Percentiles rank a stretch among this genome's conserved stretches.
These are phyloP conservation scores for Diospyros lotus DNA, from an alignment of 148 eudicot species.

Conservation along the genomic window DNA sequence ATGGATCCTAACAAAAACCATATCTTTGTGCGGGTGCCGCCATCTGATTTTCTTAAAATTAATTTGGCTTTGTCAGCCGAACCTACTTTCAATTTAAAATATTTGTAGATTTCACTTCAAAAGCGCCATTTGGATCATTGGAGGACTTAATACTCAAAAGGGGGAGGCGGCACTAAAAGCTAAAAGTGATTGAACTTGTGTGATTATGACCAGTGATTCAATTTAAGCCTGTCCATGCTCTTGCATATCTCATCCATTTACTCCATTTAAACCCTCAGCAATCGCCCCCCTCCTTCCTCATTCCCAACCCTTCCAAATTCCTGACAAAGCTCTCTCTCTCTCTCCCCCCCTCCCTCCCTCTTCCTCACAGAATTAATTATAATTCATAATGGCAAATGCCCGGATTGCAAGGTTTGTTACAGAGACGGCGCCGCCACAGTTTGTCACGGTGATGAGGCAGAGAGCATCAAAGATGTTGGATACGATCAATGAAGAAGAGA, in stretches of 20 bases:
- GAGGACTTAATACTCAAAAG: neutral
- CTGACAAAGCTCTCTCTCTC: neutral
- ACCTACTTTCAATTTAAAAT: no score
- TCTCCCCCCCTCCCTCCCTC: neutral
- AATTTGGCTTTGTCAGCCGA: no score
- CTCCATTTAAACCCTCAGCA: no score
- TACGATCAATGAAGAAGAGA: constrained; percentile 35
- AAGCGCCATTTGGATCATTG: no score
- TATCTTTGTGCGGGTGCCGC: no score
- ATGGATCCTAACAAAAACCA: no score
- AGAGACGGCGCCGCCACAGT: constrained; percentile 37
- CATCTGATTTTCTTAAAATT: no score
- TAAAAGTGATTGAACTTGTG: constrained; percentile 16
- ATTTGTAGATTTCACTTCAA: no score
- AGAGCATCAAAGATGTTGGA: constrained; percentile 30
- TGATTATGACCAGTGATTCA: constrained; percentile 9
- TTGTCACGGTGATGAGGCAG: constrained; percentile 35
- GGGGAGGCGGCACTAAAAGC: constrained; percentile 13
- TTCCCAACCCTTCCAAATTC: neutral
- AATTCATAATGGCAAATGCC: constrained; percentile 24
- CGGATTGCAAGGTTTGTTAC: constrained; percentile 34
- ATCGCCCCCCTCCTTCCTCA: neutral
- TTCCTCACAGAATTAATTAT: neutral
- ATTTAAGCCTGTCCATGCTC: constrained; percentile 9
- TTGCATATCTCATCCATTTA: neutral